These are phyloP conservation scores for Xanthoconium purpureum DNA, from an alignment of 768 basidiomycete genomes.

Conservation along the genomic window DNA sequence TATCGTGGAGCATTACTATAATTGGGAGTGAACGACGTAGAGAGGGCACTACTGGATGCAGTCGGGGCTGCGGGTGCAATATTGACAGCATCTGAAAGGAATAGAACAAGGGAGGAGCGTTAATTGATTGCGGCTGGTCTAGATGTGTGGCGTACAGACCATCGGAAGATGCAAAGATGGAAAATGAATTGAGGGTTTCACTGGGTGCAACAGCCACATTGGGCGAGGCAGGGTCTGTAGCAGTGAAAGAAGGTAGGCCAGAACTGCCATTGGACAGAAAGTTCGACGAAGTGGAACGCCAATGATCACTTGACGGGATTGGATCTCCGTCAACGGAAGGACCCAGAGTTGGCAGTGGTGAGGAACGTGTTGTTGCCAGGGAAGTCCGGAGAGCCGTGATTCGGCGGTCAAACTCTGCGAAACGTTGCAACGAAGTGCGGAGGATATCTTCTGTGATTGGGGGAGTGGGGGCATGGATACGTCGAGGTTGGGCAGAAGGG, in stretches of 20 bases:
- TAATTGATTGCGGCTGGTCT: constrained; percentile 8
- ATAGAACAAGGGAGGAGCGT: constrained; percentile 6
- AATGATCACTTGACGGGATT: constrained; percentile 13
- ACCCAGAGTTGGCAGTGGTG: constrained; percentile 26
- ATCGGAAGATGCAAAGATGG: constrained; percentile 18
- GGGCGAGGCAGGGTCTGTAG: constrained; percentile 6
- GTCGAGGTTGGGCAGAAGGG: constrained; percentile 16
- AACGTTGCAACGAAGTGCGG: constrained; percentile 47
- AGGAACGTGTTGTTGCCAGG: constrained; percentile 27
- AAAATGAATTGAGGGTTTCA: constrained; percentile 14
- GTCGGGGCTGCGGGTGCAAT: constrained; percentile 7
- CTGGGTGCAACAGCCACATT: constrained; percentile 9
- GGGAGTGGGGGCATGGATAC: constrained; percentile 10
- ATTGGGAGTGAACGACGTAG: constrained; percentile 16
- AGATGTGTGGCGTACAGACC: constrained; percentile 19
- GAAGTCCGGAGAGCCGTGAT: constrained; percentile 48
- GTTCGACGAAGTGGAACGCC: constrained; percentile 17
- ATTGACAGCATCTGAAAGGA: constrained; percentile 8
- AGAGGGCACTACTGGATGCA: constrained; percentile 14
- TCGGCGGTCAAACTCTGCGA: constrained; percentile 52
- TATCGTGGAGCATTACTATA: constrained; percentile 25
- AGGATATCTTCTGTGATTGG: constrained; percentile 36
- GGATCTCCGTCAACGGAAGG: constrained; percentile 19
- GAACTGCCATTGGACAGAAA: constrained; percentile 17
- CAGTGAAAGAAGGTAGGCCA: background rate